phyloP scores from a whole-genome alignment of 495 filamentous ascomycete species.

The Penicillium argentinense region DNA sequence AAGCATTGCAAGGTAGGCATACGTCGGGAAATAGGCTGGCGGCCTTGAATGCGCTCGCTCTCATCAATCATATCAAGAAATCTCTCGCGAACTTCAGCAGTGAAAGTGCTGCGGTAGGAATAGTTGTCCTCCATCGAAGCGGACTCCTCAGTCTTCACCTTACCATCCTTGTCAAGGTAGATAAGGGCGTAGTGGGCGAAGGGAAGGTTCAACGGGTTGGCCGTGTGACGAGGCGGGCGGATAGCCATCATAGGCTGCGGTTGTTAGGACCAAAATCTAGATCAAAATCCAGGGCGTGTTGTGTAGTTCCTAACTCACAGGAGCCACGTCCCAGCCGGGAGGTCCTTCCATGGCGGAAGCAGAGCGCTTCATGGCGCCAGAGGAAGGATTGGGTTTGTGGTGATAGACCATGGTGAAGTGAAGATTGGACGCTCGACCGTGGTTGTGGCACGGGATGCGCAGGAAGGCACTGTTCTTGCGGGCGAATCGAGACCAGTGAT shows the following conservation, averaged over 20 bases:
- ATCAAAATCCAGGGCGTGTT: neutral
- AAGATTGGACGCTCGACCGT: constrained; percentile 1
- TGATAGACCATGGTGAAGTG: constrained; percentile 36
- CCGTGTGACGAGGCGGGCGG: constrained; percentile 26
- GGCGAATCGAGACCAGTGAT: too few relatives aligned
- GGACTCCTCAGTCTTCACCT: constrained; percentile 39
- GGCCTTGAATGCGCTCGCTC: constrained; percentile 32
- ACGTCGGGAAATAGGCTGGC: constrained; percentile 31
- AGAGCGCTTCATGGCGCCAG: constrained; percentile 38
- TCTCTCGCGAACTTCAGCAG: constrained; percentile 35
- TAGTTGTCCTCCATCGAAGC: too few relatives aligned
- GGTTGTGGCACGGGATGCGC: neutral
- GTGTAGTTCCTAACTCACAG: constrained; percentile 25
- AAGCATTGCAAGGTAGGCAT: too few relatives aligned
- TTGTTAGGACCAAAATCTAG: constrained; percentile 3
- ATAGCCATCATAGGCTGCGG: constrained; percentile 32
- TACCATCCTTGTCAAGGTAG: constrained; percentile 41
- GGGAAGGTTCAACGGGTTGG: too few relatives aligned
- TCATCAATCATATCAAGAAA: constrained; percentile 40
- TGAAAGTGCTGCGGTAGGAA: too few relatives aligned
- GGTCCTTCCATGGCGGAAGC: constrained; percentile 33
- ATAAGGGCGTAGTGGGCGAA: constrained; percentile 44
- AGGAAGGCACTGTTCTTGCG: too few relatives aligned
- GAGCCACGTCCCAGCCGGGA: constrained; percentile 37
- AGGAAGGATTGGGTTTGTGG: constrained; percentile 24